Conservation (phyloP, 73 alveolate species). For the Vitrella brassicaformis region DNA sequence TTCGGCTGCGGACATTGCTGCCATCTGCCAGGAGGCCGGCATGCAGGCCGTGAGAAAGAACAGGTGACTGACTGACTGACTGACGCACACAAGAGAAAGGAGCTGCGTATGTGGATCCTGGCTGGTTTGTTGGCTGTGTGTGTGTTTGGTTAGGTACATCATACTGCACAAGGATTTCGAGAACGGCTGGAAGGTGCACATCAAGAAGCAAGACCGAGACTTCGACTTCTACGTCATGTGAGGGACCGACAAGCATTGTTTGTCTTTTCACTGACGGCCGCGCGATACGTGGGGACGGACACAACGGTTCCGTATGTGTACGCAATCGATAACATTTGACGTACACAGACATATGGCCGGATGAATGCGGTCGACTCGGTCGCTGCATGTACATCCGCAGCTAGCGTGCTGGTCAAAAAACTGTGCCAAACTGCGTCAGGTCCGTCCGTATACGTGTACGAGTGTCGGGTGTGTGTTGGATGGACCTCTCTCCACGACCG, state of each 20-base stretch:
- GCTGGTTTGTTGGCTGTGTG: background rate
- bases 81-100: background rate
- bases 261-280: background rate
- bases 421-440: no score
- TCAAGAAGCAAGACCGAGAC: slow-evolving; percentile 31
- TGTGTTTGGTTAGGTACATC: slow-evolving; percentile 62
- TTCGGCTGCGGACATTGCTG: slow-evolving; percentile 93
- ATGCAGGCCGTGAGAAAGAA: slow-evolving; percentile 93
- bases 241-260: background rate
- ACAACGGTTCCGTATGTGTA: no score
- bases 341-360: no score
- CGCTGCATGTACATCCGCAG: no score
- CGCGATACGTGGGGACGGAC: no score
- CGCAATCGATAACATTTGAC: no score
- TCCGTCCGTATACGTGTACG: no score
- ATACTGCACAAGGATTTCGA: slow-evolving; percentile 95
- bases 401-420: no score
- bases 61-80: slow-evolving; percentile 1
- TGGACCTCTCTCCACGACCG: no score
- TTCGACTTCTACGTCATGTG: slow-evolving; percentile 34
- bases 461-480: no score
- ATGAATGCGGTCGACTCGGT: no score
- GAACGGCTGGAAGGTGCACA: slow-evolving; percentile 48
- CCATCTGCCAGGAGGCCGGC: slow-evolving; percentile 96
- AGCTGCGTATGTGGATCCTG: background rate